A percentile compares a stretch with the other conserved stretches of the same genome.
Conservation (phyloP, 305 asterid species). For the Fraxinus platypoda region DNA sequence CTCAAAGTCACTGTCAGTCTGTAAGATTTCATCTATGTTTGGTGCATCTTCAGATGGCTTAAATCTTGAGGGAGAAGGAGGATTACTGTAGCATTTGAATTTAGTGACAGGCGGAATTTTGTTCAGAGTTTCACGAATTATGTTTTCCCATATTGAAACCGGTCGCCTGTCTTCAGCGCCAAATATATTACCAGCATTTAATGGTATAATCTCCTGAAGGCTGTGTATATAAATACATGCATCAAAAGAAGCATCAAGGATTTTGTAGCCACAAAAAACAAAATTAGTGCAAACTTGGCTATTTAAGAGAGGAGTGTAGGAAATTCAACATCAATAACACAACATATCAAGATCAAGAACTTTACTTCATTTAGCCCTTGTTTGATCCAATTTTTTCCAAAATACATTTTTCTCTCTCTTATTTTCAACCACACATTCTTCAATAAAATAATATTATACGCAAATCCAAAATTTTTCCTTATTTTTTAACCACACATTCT, state of each 20-base stretch:
- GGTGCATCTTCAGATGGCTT: constrained; percentile 67
- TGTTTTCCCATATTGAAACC: constrained; percentile 78
- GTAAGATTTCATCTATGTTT: constrained; percentile 58
- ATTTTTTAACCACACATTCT: too few relatives aligned
- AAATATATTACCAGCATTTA: constrained; percentile 90
- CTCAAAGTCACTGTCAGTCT: constrained; percentile 73
- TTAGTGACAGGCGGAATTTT: constrained; percentile 53
- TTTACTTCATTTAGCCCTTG: neutral
- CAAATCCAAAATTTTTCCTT: too few relatives aligned
- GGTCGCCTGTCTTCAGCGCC: constrained; percentile 92
- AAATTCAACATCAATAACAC: neutral
- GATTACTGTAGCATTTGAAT: constrained; percentile 85
- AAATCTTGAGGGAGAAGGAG: constrained; percentile 88
- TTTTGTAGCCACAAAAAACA: neutral
- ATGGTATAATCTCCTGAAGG: constrained; percentile 92
- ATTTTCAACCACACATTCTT: too few relatives aligned
- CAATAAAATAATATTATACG: too few relatives aligned
- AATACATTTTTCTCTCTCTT: too few relatives aligned
- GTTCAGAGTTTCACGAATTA: constrained; percentile 79
- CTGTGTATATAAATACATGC: constrained; percentile 33
- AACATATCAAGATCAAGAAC: neutral
- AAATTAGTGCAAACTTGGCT: neutral
- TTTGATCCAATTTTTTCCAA: too few relatives aligned
- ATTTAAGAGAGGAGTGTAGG: neutral
- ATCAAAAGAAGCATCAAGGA: neutral